Conservation (phyloP, 768 basidiomycete species). For the Lentinula guzmanii region DNA sequence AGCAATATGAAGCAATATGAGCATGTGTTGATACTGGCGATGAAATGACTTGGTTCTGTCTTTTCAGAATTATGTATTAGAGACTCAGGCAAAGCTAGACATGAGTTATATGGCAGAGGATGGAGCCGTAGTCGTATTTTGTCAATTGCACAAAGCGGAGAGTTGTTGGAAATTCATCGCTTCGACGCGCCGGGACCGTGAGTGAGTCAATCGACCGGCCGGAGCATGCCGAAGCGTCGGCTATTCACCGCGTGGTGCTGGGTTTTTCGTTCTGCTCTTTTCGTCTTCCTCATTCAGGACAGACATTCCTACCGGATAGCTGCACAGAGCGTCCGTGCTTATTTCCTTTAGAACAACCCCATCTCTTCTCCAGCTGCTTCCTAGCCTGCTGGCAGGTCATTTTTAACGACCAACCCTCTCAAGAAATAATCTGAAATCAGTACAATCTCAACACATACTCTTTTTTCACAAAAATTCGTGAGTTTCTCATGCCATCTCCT, state of each 20-base stretch:
- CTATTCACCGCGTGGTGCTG: neutral
- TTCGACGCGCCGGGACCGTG: neutral
- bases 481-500: slow-evolving; percentile 13
- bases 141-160: too few relatives aligned
- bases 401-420: slow-evolving; percentile 75
- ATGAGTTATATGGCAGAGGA: too few relatives aligned
- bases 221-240: neutral
- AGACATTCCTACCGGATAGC: slow-evolving; percentile 31
- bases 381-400: slow-evolving; percentile 90
- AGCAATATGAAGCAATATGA: too few relatives aligned
- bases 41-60: too few relatives aligned
- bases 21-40: too few relatives aligned
- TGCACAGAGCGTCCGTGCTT: slow-evolving; percentile 28
- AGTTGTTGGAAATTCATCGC: too few relatives aligned
- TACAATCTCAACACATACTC: slow-evolving; percentile 29
- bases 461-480: slow-evolving; percentile 22
- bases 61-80: too few relatives aligned
- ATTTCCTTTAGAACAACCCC: slow-evolving; percentile 30
- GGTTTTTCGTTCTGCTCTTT: slow-evolving; percentile 19
- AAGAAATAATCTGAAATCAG: slow-evolving; percentile 45
- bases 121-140: too few relatives aligned
- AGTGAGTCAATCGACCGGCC: neutral
- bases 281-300: slow-evolving; percentile 36
- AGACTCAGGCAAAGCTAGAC: too few relatives aligned
- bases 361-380: slow-evolving; percentile 49